phyloP scores from a whole-genome alignment of 1,139 yeast genomes.

The Chernovozyma aurita region DNA sequence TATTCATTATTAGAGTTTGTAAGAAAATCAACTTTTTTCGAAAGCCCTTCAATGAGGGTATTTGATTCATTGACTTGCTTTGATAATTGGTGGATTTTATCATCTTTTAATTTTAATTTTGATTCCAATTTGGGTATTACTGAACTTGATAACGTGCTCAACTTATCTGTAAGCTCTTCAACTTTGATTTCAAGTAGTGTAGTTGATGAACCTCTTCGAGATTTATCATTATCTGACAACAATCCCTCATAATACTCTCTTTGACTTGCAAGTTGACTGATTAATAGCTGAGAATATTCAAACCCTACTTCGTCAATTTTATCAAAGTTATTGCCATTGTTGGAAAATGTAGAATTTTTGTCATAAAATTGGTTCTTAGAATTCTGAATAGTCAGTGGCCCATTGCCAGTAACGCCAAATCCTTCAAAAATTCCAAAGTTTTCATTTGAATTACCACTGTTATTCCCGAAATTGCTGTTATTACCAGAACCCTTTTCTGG shows the following conservation, averaged over 20 bases:
- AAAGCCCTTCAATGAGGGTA: conserved; percentile 51
- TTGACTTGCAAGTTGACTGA: conserved; percentile 86
- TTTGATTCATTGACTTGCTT: conserved; percentile 31
- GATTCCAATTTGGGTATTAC: conserved; percentile 31
- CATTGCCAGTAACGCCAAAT: conserved; percentile 6
- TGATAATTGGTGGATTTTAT: conserved; percentile 25
- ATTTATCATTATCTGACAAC: conserved; percentile 29
- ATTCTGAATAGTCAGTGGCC: conserved; percentile 2
- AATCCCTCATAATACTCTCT: conserved; percentile 75
- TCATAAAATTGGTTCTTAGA: conserved; percentile 6
- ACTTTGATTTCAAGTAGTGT: conserved; percentile 32
- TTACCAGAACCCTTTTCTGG: conserved; percentile 30
- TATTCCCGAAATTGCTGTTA: conserved; percentile 11
- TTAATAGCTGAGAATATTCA: conserved; percentile 74
- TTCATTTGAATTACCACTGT: conserved; percentile 1
- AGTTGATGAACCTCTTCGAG: conserved; percentile 13
- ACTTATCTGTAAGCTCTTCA: conserved; percentile 22
- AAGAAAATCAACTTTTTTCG: conserved; percentile 51
- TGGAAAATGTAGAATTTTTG: background rate
- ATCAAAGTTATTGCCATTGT: conserved; percentile 15
- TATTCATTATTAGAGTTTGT: conserved; percentile 29
- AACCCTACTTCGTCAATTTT: conserved; percentile 55
- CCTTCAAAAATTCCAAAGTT: conserved; percentile 9
- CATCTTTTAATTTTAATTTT: conserved; percentile 28
- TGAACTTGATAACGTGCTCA: conserved; percentile 20